Conservation (phyloP, 1,284 basidiomycete species). For the Caloboletus inedulis region DNA sequence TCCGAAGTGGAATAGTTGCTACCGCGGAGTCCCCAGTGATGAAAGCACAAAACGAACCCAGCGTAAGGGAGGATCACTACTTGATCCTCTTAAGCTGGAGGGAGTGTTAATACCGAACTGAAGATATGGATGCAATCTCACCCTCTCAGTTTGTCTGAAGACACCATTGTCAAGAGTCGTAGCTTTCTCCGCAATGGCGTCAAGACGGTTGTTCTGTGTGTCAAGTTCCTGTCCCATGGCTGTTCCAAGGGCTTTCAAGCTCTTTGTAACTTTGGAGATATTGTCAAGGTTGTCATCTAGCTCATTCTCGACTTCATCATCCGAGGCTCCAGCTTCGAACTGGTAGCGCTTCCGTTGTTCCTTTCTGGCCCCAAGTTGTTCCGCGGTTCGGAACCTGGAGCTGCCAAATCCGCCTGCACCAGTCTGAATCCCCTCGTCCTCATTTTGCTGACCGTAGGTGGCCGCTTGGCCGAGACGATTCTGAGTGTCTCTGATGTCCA, state of each 20-base stretch:
- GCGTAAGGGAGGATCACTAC: slow-evolving; percentile 30
- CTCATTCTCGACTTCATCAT: slow-evolving; percentile 93
- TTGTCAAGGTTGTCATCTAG: slow-evolving; percentile 92
- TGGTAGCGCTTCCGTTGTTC: slow-evolving; percentile 85
- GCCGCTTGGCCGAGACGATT: slow-evolving; percentile 79
- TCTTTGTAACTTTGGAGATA: slow-evolving; percentile 76
- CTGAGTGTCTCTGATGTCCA: slow-evolving; percentile 85
- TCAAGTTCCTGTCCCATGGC: slow-evolving; percentile 85
- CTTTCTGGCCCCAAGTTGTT: slow-evolving; percentile 50
- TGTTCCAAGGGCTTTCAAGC: slow-evolving; percentile 80
- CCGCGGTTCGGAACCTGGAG: slow-evolving; percentile 45
- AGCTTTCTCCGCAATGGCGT: slow-evolving; percentile 68
- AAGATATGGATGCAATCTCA: slow-evolving; percentile 36
- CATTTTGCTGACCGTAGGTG: slow-evolving; percentile 50
- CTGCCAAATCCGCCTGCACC: slow-evolving; percentile 34
- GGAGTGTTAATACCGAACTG: slow-evolving; percentile 14
- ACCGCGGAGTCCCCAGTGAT: not conserved
- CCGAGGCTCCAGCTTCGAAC: slow-evolving; percentile 93
- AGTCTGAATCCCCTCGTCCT: slow-evolving; percentile 41
- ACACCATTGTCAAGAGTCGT: slow-evolving; percentile 61
- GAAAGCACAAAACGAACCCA: not conserved
- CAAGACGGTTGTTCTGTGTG: slow-evolving; percentile 70
- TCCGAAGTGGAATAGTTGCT: not conserved
- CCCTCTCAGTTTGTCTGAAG: slow-evolving; percentile 68
- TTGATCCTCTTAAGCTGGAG: slow-evolving; percentile 68